Base-by-base conservation (phyloP, 805 yeast genomes). In the Grigorovia jiainica region DNA sequence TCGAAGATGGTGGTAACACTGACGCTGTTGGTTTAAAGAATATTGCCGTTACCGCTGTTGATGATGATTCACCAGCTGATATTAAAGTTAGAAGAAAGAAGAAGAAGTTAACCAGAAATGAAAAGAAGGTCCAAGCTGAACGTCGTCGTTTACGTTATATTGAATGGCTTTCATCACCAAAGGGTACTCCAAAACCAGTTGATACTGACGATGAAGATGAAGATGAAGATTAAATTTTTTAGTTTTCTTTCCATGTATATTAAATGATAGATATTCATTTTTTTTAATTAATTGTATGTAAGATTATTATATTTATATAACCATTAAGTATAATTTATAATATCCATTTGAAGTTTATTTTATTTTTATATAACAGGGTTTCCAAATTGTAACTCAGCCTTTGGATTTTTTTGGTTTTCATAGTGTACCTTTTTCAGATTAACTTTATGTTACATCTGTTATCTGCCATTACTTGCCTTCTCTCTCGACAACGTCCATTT, bases 71-170 rank as follows among this genome's bases (percentile, higher is more conserved):
- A 32, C 97, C 97, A 10, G 95, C 95, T 38, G 85, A 92, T 65
- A 89, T 90, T 67, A 90, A 90, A 75, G 87, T 92, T 44, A 84
- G 85, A 66, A 72, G 73, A 59, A 82, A 86, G 75, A 89, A 87
- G 85, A 92, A 85, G 90, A 89, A 87, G 78, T 70, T 92, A 78
- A 92, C 97, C 23, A 81, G 98, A 76, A 90, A 90, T 61, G 97
- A 90, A 57, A 79, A 86, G 80, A 90, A 90, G 70, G 68, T 72
- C 36, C 87, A 89, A 66, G 94, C 82, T 31, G 94, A 84, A 64
- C 81, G 97, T 71, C 83, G 97, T 70, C 81, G 98, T 67, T 68
- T 87, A 64, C 80, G 97, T 67, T 84, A 90, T 64, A 72, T 90
- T 42, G 95, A 85, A 55, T 90, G 98, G 98, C 74, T 90, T 60